phyloP scores from a whole-genome alignment of 169 alveolate genomes.

The Plasmodium vivax region DNA sequence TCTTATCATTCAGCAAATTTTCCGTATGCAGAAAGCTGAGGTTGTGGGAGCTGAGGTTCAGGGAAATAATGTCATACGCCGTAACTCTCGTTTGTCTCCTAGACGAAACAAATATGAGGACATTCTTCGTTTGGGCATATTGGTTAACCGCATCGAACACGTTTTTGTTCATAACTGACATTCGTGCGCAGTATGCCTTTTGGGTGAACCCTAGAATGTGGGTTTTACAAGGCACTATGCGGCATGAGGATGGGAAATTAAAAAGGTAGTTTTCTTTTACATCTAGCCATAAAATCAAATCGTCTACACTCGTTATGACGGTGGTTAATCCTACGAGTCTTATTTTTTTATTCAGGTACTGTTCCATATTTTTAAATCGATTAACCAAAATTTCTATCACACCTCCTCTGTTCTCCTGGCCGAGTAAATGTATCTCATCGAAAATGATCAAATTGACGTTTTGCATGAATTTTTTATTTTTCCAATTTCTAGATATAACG shows the following conservation, averaged over 20 bases:
- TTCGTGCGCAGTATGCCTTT: constrained; percentile 84
- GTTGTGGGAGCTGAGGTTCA: constrained; percentile 41
- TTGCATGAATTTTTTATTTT: constrained; percentile 93
- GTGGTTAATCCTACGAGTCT: constrained; percentile 97
- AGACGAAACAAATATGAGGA: constrained; percentile 97
- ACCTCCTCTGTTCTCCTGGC: constrained; percentile 97
- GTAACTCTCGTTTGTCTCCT: constrained; percentile 99
- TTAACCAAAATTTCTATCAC: constrained; percentile 98
- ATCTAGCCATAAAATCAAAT: constrained; percentile 98
- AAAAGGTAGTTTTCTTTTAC: constrained; percentile 95
- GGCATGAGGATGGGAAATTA: constrained; percentile 98
- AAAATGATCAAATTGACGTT: constrained; percentile 95
- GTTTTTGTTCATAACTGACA: constrained; percentile 81
- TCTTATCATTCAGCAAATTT: constrained; percentile 66
- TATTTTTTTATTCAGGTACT: constrained; percentile 88
- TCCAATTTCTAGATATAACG: constrained; percentile 99
- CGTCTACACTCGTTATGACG: constrained; percentile 98
- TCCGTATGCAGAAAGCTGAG: constrained; percentile 42
- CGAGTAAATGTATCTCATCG: constrained; percentile 99
- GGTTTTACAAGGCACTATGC: constrained; percentile 98
- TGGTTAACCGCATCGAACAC: constrained; percentile 79
- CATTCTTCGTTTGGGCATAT: constrained; percentile 91
- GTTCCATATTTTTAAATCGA: constrained; percentile 96
- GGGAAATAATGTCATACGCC: constrained; percentile 89
- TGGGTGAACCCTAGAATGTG: constrained; percentile 94